These are phyloP conservation scores for Chlamydomonas sp. DNA, from an alignment of 139 green algal species.

Conservation along the genomic window DNA sequence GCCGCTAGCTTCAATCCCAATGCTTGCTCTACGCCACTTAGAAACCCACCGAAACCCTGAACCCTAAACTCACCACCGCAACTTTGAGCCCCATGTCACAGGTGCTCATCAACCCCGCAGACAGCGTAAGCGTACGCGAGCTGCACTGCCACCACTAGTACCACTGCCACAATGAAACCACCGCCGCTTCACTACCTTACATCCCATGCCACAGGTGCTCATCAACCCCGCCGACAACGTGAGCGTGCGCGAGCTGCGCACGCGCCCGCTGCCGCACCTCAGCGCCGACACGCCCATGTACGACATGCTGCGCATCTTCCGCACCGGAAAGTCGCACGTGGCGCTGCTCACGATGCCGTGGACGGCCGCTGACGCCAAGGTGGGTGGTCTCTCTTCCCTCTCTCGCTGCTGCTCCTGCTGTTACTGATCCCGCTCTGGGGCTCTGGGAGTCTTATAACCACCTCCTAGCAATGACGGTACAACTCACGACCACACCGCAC, in stretches of 20 bases:
- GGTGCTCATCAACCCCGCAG: not conserved
- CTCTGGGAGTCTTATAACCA: too few relatives aligned
- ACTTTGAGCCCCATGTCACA: not conserved
- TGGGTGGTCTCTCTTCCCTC: too few relatives aligned
- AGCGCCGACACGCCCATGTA: constrained; percentile 59
- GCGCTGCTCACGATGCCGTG: constrained; percentile 62
- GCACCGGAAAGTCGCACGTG: constrained; percentile 82
- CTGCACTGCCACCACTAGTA: not conserved
- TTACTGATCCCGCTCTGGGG: too few relatives aligned
- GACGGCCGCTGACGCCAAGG: too few relatives aligned
- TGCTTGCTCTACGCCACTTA: too few relatives aligned
- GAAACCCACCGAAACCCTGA: too few relatives aligned
- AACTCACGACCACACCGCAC: too few relatives aligned
- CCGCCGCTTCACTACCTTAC: not conserved
- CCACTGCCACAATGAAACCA: too few relatives aligned
- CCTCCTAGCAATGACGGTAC: too few relatives aligned
- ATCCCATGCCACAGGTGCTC: constrained; percentile 11
- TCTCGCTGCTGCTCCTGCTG: too few relatives aligned
- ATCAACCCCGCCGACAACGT: constrained; percentile 23
- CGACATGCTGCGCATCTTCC: constrained; percentile 87
- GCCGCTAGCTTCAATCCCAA: too few relatives aligned
- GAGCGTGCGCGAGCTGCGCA: constrained; percentile 17
- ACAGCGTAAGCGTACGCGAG: not conserved
- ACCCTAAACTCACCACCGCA: not conserved
- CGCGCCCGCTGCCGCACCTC: constrained; percentile 36